Evolutionary conservation across 306 rosid species (phyloP), one percentile per base, ranked within the genome.

Genomic region (Crotalaria pallida): DNA sequence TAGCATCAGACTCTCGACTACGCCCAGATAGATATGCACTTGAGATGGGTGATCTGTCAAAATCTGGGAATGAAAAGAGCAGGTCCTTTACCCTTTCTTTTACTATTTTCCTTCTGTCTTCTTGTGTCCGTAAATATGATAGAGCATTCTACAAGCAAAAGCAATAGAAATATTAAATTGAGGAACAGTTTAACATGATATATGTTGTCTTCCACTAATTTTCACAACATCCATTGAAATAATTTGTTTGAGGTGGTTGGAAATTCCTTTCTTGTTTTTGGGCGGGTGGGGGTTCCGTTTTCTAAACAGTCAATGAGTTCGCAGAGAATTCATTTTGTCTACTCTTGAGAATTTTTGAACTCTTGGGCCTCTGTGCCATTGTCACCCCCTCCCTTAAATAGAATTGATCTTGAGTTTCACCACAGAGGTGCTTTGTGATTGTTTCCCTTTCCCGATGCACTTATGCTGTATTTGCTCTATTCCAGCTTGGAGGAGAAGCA

Each of bases 11-110:
- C 76, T 93, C 98, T 16, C 96, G 97, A 36, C 81, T 93, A 81
- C 96, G 96, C 64, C 93, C 98, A 6, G 97, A 93, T 84, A 82
- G 98, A 87, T 87, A 19, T 56, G 97, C 97, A 64, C 96, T 93
- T 45, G 93, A 93, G 85, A 80, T 81, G 65, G 92, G 96, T 7
- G 97, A 90, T 80, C 76, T 90, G 34, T 86, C 98, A 22, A 93
- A 90, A 84, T 76, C 96, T 6, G 97, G 97, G 58, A 76, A 89
- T 17, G 97, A 90, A 77, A 93, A 93, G 84, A 87, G 76, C 96
- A 84, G 96, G 96, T 91, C 48, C 38, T 19, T 49, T 49, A 23
- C 41, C 55, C 60, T 34, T 48, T 79, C 67, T 58, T 41, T 64
- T 44, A n/a, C n/a, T n/a, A 50, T 68, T 72, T 24, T 73, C 7